Conservation (phyloP, 2,329 filamentous ascomycete species). For the Alternaria postmessia region DNA sequence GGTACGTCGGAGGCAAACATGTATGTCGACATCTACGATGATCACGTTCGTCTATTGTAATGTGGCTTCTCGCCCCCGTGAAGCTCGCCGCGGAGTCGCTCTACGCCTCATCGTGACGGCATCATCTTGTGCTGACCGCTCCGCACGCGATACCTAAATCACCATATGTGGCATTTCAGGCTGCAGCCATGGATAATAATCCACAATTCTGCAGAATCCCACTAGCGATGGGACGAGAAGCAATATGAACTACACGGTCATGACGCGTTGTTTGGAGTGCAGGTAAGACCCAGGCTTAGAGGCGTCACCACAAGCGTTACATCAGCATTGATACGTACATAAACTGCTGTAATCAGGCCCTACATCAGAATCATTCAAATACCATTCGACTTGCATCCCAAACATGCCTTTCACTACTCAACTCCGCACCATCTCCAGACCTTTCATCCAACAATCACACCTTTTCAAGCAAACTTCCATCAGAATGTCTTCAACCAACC, state of each 20-base stretch:
- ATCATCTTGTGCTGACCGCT: neutral
- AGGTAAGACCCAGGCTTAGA: neutral
- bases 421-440: conserved; percentile 29
- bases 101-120: conserved; percentile 1
- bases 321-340: conserved; percentile 7
- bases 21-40: neutral
- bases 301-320: conserved; percentile 5
- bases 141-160: neutral
- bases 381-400: neutral
- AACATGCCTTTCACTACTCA: conserved; percentile 31
- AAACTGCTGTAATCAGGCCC: conserved; percentile 5
- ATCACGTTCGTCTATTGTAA: neutral
- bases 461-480: conserved; percentile 24
- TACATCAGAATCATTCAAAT: conserved; percentile 5
- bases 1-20: neutral
- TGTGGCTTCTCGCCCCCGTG: neutral
- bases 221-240: neutral
- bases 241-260: neutral
- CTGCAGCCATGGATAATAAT: neutral
- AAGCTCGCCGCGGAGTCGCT: conserved; percentile 1
- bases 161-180: neutral
- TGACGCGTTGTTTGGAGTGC: conserved; percentile 9
- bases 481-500: conserved; percentile 43
- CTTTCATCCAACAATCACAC: conserved; percentile 22
- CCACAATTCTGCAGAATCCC: neutral